Conservation (phyloP, 306 rosid species). For the Nissolia schottii region DNA sequence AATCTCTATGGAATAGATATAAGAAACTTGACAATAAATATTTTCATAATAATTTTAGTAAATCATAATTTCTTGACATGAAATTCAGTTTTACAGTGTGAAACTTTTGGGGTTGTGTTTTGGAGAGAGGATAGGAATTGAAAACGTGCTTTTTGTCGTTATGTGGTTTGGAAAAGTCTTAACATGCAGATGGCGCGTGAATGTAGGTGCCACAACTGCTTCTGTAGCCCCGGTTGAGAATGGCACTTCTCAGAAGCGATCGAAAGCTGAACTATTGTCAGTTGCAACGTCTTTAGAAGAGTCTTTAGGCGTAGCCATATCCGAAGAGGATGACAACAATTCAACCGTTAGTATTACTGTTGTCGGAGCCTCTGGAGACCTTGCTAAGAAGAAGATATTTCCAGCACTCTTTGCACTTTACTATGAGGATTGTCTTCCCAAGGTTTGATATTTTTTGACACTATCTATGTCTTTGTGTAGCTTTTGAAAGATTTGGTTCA, state of each 20-base stretch:
- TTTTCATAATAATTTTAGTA: not conserved
- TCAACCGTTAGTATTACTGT: slow-evolving; percentile 72
- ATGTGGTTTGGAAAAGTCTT: slow-evolving; percentile 7
- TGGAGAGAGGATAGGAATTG: not conserved
- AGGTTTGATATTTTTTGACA: slow-evolving; percentile 43
- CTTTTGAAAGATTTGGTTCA: slow-evolving; percentile 10
- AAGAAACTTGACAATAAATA: not conserved
- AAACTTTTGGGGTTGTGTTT: not conserved
- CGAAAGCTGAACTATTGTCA: slow-evolving; percentile 38
- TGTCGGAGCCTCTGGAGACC: slow-evolving; percentile 96
- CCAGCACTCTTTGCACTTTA: slow-evolving; percentile 92
- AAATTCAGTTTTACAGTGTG: not conserved
- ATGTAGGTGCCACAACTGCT: slow-evolving; percentile 45
- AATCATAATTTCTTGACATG: not conserved
- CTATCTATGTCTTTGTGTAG: not conserved
- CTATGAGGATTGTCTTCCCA: slow-evolving; percentile 84
- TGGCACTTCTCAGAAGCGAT: slow-evolving; percentile 35
- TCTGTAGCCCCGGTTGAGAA: slow-evolving; percentile 38
- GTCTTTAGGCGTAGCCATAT: slow-evolving; percentile 16
- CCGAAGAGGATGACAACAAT: slow-evolving; percentile 36
- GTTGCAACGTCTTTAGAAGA: slow-evolving; percentile 32
- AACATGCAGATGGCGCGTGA: not conserved
- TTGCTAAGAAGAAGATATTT: slow-evolving; percentile 92
- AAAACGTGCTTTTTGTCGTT: not conserved
- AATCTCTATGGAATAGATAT: too few species aligned